phyloP scores from a whole-genome alignment of 2,329 filamentous ascomycete genomes.

The Geosmithia putterillii region DNA sequence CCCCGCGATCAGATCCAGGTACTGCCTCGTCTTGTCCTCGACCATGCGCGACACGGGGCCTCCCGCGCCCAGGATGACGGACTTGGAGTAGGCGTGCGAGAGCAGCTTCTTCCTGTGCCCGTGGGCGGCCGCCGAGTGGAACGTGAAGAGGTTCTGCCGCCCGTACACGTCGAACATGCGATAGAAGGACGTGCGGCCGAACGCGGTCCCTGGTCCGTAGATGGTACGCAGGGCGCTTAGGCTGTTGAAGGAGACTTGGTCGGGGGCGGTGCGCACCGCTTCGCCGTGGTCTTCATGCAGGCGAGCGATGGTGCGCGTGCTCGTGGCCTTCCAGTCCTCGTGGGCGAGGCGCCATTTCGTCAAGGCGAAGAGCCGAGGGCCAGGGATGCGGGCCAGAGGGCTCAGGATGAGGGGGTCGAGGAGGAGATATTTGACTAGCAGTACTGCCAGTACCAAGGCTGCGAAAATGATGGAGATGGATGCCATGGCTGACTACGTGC shows the following conservation, averaged over 20 bases:
- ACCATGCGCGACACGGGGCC: constrained; percentile 5
- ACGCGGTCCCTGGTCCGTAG: constrained; percentile 39
- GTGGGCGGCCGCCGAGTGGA: constrained; percentile 27
- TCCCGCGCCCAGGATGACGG: constrained; percentile 15
- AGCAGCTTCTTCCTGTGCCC: constrained; percentile 37
- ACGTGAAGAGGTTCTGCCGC: constrained; percentile 38
- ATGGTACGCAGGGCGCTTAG: constrained; percentile 35
- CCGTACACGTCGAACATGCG: constrained; percentile 43
- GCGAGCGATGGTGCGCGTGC: constrained; percentile 24
- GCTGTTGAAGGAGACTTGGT: constrained; percentile 27
- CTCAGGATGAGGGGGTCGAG: constrained; percentile 3
- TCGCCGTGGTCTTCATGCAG: constrained; percentile 33
- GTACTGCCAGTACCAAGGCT: neutral
- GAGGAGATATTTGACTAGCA: neutral
- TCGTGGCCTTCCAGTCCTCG: constrained; percentile 28
- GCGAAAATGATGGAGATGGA: neutral
- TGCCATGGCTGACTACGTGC: no score
- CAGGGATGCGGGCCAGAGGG: constrained; percentile 16
- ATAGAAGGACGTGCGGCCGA: constrained; percentile 37
- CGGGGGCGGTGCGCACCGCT: constrained; percentile 32
- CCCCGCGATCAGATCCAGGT: constrained; percentile 23
- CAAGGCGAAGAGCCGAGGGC: constrained; percentile 23
- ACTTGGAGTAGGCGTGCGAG: constrained; percentile 40
- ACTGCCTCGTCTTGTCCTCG: constrained; percentile 14
- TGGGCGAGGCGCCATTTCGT: constrained; percentile 31